phyloP scores from a whole-genome alignment of 23 red algal species.

The Porphyridium purpureum region DNA sequence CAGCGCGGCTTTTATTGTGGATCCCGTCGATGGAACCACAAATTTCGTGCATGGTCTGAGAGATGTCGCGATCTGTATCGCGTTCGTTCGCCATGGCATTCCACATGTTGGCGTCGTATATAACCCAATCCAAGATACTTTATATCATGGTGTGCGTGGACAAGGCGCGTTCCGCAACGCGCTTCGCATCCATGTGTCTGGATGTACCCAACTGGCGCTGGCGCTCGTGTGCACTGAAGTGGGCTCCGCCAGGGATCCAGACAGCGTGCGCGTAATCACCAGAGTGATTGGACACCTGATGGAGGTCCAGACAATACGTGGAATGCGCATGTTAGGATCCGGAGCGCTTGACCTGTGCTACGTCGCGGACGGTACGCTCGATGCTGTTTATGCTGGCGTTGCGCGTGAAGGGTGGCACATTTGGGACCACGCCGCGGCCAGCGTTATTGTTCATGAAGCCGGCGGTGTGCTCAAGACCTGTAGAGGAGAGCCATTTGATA shows the following conservation, averaged over 20 bases:
- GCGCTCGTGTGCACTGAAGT: slow-evolving; percentile 66
- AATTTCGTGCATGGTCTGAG: slow-evolving; percentile 79
- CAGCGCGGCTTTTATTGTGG: slow-evolving; percentile 59
- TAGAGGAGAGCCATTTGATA: too few species aligned
- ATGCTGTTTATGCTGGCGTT: slow-evolving; percentile 58
- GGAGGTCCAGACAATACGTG: slow-evolving; percentile 24
- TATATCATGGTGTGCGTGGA: slow-evolving; percentile 44
- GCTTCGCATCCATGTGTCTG: slow-evolving; percentile 12
- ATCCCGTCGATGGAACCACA: slow-evolving; percentile 92
- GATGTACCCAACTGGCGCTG: slow-evolving; percentile 15
- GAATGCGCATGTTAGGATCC: slow-evolving; percentile 37
- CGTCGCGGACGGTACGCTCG: slow-evolving; percentile 63
- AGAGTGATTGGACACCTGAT: too few species aligned
- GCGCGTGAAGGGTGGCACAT: slow-evolving; percentile 39
- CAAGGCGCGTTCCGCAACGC: slow-evolving; percentile 67
- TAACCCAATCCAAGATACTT: slow-evolving; percentile 36
- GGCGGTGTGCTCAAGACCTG: too few species aligned
- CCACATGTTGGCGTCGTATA: slow-evolving; percentile 75
- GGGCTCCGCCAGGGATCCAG: slow-evolving; percentile 71
- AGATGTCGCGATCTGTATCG: slow-evolving; percentile 57
- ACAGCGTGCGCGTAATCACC: too few species aligned
- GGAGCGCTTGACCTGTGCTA: slow-evolving; percentile 82
- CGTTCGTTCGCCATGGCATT: slow-evolving; percentile 14
- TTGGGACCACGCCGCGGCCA: slow-evolving; percentile 85
- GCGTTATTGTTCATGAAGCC: slow-evolving; percentile 76